Base-by-base conservation (phyloP, 371 early-diverging fungal genomes). In the Fennellomyces sp. region DNA sequence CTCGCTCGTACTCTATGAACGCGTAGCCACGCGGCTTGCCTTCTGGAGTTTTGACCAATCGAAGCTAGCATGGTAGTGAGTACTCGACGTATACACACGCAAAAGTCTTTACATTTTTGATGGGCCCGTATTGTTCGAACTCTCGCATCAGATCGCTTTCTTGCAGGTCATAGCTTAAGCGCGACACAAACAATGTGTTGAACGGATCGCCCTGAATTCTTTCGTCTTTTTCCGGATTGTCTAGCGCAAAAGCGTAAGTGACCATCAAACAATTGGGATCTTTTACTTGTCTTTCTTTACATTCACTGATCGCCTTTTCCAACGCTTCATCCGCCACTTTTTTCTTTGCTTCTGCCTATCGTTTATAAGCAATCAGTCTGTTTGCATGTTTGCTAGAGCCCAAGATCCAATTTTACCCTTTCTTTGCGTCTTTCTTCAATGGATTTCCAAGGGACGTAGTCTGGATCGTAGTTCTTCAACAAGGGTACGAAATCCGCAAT, bases 1-100 rank as follows among this genome's bases (percentile, higher is more conserved):
- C 98, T 55, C 91, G 81, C 65, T 94, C 95, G 72, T 84, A 98
- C 76, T 98, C 98, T 61, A 98, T 85, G 69, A 98, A 98, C 1
- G 96, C 97, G 67, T 97, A 98, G 38, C 97, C 96, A 60, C 92
- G 88, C 12, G 93, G 85, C 61, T 92, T 87, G 3, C 86, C 84
- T 27, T 81, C 73, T 62, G 68, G 58, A 51, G 87, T 84, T 54
- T 80, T 77, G 17, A 94, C 90, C 59, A 96, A 84, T 50, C 86
- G 82, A 33, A 95, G 70, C 93, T 93, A 69, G 29, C 12, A 60
- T 52, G 31, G 17, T 10, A 15, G 48, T 45, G 36, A 30, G 2
- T 25, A 3, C 42, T 1, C 4, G 13, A n/a, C 21, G 12, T 31
- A 13, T 45, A 25, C n/a, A 56, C 8, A 54, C 5, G 26, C 26